These are phyloP conservation scores for Rhizoctonia solani DNA, from an alignment of 1,284 basidiomycete genomes.

Conservation along the genomic window DNA sequence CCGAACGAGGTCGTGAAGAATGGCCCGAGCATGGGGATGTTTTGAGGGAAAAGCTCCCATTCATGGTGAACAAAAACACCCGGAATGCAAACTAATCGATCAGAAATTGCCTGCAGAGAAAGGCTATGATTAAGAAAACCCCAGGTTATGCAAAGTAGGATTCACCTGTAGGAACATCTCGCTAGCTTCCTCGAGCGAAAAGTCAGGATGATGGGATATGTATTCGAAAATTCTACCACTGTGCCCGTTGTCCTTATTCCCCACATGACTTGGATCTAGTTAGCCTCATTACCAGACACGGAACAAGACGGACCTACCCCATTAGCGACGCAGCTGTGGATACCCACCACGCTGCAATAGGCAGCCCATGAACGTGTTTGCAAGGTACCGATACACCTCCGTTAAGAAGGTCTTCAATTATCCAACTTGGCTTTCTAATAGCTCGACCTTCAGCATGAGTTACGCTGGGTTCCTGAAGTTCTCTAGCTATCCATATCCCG, in stretches of 20 bases:
- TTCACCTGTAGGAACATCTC: neutral
- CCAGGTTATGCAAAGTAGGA: neutral
- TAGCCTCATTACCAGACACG: neutral
- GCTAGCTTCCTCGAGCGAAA: neutral
- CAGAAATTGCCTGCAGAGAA: neutral
- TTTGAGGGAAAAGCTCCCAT: conserved; percentile 18
- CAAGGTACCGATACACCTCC: conserved; percentile 9
- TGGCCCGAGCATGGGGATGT: neutral
- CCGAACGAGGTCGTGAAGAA: neutral
- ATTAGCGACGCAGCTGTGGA: conserved; percentile 16
- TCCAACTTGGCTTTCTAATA: neutral
- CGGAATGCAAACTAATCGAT: conserved; percentile 7
- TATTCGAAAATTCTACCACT: neutral
- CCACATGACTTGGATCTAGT: neutral
- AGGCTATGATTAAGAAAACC: neutral
- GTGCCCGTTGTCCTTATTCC: conserved; percentile 1
- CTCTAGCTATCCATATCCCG: too few species aligned
- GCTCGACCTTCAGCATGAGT: neutral
- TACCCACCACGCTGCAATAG: conserved; percentile 28
- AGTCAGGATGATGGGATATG: neutral
- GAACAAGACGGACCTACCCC: neutral
- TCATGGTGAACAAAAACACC: conserved; percentile 9
- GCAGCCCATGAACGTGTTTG: neutral
- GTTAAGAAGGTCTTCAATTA: conserved; percentile 25
- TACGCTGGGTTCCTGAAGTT: neutral